Evolutionary conservation across 1,284 basidiomycete genomes (phyloP), one percentile per base, ranked within the genome.

Genomic region (Tetrapyrgos nigripes): DNA sequence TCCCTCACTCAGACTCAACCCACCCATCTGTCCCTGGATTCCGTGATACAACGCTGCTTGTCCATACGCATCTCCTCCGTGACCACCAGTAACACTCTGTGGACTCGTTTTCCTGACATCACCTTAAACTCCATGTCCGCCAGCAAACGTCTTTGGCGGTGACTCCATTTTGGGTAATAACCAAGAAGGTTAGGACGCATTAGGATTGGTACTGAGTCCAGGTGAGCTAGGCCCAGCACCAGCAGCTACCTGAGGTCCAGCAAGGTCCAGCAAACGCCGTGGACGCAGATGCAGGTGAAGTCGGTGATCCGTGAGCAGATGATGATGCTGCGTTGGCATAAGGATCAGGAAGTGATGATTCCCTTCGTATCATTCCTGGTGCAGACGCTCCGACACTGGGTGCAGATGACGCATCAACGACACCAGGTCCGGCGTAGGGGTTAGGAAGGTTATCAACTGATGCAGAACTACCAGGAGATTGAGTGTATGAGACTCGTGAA

Each of bases 81-180:
- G 31, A 8, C 14, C 9, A 8, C 14, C 9, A 33, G n/a, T n/a
- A n/a, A n/a, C n/a, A n/a, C 14, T 8, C 14, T 33, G 31, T 14
- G 31, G 31, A 33, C 31, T 33, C 31, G 31, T 8, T 33, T 8
- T 8, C 8, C 31, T 8, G 8, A 8, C 31, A 8, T 33, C 9
- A 8, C 14, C 31, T 33, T 14, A 8, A 33, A 14, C 31, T 8
- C 31, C 14, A 33, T 8, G 31, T 14, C 8, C 31, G 14, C 31
- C 14, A 33, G 31, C 31, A 14, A 33, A 33, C 31, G 31, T 33
- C 14, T 33, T 33, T 14, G 31, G 31, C 31, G 31, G 31, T 8
- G 31, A 33, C 24, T n/a, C 40, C 37, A 53, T 53, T 40, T 44
- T 53, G 14, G 52, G 52, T 45, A 53, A 45, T 2, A 53, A 17